phyloP scores from a whole-genome alignment of 202 grass and related monocot species.

The Dendrocalamus latiflorus region DNA sequence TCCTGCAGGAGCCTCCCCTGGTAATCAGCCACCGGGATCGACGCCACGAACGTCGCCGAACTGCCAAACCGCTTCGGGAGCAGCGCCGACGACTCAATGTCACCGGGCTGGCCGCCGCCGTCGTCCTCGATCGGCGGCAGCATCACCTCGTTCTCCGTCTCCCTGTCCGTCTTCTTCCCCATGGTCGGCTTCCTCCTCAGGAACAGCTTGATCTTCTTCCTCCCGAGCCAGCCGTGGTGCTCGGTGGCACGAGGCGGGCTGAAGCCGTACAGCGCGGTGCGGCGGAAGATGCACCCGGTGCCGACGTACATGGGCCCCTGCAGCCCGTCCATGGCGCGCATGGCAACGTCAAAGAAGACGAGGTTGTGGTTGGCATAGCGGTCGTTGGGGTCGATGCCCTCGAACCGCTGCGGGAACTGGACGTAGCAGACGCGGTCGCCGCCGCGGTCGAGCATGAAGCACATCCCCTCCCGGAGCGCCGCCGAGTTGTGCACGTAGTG shows the following conservation, averaged over 20 bases:
- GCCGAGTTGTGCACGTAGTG: constrained; percentile 86
- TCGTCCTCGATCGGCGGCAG: constrained; percentile 60
- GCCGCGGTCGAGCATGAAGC: constrained; percentile 95
- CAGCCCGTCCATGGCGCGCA: constrained; percentile 94
- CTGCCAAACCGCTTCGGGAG: constrained; percentile 78
- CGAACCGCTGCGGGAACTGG: constrained; percentile 91
- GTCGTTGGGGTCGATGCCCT: constrained; percentile 83
- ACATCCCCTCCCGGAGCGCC: constrained; percentile 80
- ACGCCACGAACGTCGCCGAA: constrained; percentile 59
- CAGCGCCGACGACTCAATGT: constrained; percentile 57
- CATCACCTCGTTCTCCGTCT: constrained; percentile 47
- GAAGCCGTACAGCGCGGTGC: constrained; percentile 88
- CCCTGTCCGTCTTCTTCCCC: constrained; percentile 77
- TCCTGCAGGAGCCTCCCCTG: constrained; percentile 84
- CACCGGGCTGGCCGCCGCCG: constrained; percentile 31
- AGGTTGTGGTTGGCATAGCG: constrained; percentile 94
- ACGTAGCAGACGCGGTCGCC: constrained; percentile 90
- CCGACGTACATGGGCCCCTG: constrained; percentile 96
- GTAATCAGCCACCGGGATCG: constrained; percentile 85
- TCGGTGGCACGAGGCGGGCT: constrained; percentile 86
- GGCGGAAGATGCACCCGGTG: constrained; percentile 84
- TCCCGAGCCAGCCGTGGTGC: constrained; percentile 84
- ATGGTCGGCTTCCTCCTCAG: constrained; percentile 53
- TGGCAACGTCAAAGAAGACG: constrained; percentile 88
- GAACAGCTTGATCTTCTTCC: constrained; percentile 81